Base-by-base conservation (phyloP, 192 early-diverging fungal genomes). In the Blastocladiella britannica region DNA sequence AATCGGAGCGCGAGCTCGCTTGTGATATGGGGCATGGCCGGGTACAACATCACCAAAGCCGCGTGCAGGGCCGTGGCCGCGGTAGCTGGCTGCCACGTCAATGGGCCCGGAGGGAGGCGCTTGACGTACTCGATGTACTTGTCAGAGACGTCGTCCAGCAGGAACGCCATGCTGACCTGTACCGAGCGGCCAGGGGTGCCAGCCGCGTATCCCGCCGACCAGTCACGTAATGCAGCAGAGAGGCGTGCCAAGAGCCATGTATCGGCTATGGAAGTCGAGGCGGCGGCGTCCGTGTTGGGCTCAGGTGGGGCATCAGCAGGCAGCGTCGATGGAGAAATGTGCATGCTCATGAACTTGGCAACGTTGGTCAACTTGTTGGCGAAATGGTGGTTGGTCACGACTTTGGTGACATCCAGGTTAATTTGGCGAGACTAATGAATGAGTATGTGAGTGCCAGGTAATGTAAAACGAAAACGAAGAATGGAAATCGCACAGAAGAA, bases 291-390 rank as follows among this genome's bases (percentile, higher is more conserved):
- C 12, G 31, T 22, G 5, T 31, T 9, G 25, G 27, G 37, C 2
- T 31, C 51, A 27, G 63, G 23, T 5, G 56, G 55, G 5, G 29
- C 53, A 0, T 62, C 29, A 15, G 58, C 8, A 4, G 61, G 57
- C 7, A 52, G 7, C 7, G 60, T 63, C 1, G 2, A 55, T 27
- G 3, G 30, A 22, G 20, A 59, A 57, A 3, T 55, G 30, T 15
- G 55, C 53, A 4, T 63, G 64, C 25, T 76, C 65, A 7, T 71
- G 72, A 88, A 85, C 28, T 73, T 78, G 51, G 85, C 83, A 3
- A 90, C 74, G 58, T 97, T 95, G 92, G 89, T 94, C 7, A 95
- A 68, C 68, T 97, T 97, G 72, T 97, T 97, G 67, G 89, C 89
- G 64, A 93, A 94, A 64, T 93, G 84, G 52, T 77, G 75, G 54